These are phyloP conservation scores for Kazachstania bromeliacearum DNA, from an alignment of 805 yeast genomes.

Conservation along the genomic window DNA sequence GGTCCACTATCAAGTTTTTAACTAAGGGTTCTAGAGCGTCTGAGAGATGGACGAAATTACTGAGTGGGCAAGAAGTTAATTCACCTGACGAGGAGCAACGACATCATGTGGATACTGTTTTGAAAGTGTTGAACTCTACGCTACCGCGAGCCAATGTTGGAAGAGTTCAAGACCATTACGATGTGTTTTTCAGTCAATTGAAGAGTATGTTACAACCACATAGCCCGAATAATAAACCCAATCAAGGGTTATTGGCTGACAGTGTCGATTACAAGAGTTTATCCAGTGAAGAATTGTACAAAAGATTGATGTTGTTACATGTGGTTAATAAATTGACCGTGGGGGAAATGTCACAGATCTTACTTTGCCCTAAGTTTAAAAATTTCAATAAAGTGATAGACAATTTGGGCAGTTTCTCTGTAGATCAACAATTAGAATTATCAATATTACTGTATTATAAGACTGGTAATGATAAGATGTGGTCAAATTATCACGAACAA, in stretches of 20 bases:
- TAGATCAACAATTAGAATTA: constrained; percentile 10
- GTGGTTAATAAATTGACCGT: constrained; percentile 11
- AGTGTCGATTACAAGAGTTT: neutral
- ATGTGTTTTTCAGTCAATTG: constrained; percentile 20
- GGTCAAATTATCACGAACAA: constrained; percentile 5
- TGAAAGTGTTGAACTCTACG: constrained; percentile 21
- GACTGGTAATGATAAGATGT: constrained; percentile 10
- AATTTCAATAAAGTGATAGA: constrained; percentile 10
- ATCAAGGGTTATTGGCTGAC: neutral
- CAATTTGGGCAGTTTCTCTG: constrained; percentile 14
- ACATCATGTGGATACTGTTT: constrained; percentile 20
- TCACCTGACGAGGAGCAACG: constrained; percentile 4
- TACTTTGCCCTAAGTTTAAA: constrained; percentile 14
- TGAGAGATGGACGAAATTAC: constrained; percentile 3
- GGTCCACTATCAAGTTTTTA: constrained; percentile 20
- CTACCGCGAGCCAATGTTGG: constrained; percentile 20
- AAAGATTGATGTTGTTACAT: constrained; percentile 16
- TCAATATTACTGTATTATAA: constrained; percentile 19
- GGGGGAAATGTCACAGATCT: constrained; percentile 12
- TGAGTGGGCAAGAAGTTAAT: constrained; percentile 1
- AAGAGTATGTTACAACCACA: neutral
- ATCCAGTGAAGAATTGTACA: constrained; percentile 11
- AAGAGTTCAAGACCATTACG: constrained; percentile 23
- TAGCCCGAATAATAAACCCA: neutral
- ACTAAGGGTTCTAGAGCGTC: constrained; percentile 12